phyloP scores from a whole-genome alignment of 495 filamentous ascomycete species.

The Neurospora sp. region DNA sequence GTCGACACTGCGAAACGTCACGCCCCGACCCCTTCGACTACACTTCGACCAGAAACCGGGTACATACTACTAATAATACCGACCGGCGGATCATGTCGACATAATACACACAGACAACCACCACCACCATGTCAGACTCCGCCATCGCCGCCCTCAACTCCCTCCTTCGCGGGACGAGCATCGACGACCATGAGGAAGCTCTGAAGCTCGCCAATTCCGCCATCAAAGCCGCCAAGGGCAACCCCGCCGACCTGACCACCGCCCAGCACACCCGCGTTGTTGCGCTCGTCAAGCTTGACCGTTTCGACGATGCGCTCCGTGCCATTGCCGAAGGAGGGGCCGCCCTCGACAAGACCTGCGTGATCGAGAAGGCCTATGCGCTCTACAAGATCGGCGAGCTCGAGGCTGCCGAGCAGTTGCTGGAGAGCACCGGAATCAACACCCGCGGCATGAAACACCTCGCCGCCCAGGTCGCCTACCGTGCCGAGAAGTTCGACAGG shows the following conservation, averaged over 20 bases:
- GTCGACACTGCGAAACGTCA: background rate
- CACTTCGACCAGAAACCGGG: background rate
- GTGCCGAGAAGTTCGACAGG: constrained; percentile 68
- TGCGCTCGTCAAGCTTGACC: constrained; percentile 85
- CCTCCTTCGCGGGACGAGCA: constrained; percentile 35
- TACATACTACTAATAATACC: background rate
- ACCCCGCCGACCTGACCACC: constrained; percentile 38
- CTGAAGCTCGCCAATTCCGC: constrained; percentile 38
- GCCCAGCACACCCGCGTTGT: constrained; percentile 73
- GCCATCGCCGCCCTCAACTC: constrained; percentile 40
- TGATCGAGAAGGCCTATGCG: constrained; percentile 80
- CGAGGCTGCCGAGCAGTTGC: constrained; percentile 57
- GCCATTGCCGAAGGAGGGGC: constrained; percentile 64
- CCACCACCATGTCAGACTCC: constrained; percentile 28
- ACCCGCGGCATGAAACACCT: constrained; percentile 60
- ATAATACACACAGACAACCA: background rate
- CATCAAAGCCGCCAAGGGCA: constrained; percentile 65
- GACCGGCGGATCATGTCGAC: background rate
- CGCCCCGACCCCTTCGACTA: background rate
- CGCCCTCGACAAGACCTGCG: constrained; percentile 52
- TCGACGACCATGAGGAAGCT: constrained; percentile 39
- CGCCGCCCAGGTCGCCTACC: constrained; percentile 81
- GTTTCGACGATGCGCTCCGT: constrained; percentile 79
- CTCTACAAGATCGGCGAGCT: constrained; percentile 77
- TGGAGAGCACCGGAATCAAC: constrained; percentile 27